phyloP scores from a whole-genome alignment of 2,329 filamentous ascomycete species.

The Ophiostoma populinum region DNA sequence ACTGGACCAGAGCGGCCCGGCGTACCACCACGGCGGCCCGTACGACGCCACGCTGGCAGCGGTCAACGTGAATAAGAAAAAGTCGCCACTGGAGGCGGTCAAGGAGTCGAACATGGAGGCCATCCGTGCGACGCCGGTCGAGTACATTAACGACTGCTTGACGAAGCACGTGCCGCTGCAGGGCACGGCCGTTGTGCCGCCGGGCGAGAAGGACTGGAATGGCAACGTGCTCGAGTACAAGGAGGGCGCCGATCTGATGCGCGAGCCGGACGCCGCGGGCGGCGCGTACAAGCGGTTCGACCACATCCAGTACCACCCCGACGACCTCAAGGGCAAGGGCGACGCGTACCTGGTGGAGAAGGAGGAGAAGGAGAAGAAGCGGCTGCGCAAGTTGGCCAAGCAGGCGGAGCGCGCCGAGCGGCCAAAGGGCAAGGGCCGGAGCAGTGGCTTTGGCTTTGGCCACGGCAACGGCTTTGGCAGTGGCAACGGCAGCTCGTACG shows the following conservation, averaged over 20 bases:
- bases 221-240: constrained; percentile 62
- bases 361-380: constrained; percentile 42
- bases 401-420: constrained; percentile 23
- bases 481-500: not conserved
- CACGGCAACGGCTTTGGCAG: no score
- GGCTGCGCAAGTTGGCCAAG: constrained; percentile 20
- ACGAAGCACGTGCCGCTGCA: constrained; percentile 61
- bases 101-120: constrained; percentile 57
- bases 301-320: constrained; percentile 46
- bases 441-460: no score
- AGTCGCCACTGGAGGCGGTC: constrained; percentile 63
- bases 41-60: constrained; percentile 69
- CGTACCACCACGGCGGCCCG: constrained; percentile 80
- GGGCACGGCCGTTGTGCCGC: constrained; percentile 60
- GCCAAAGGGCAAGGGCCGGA: no score
- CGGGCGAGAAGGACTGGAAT: constrained; percentile 48
- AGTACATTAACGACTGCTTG: constrained; percentile 61
- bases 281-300: constrained; percentile 67
- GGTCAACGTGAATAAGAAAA: constrained; percentile 46
- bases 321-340: constrained; percentile 70
- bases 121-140: constrained; percentile 60
- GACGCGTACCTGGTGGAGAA: constrained; percentile 61
- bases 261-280: constrained; percentile 47
- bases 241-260: constrained; percentile 76
- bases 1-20: constrained; percentile 47